Evolutionary conservation across 2,329 filamentous ascomycete species (phyloP), one percentile per base, ranked within the genome.

Genomic region (Penicillium sp.): DNA sequence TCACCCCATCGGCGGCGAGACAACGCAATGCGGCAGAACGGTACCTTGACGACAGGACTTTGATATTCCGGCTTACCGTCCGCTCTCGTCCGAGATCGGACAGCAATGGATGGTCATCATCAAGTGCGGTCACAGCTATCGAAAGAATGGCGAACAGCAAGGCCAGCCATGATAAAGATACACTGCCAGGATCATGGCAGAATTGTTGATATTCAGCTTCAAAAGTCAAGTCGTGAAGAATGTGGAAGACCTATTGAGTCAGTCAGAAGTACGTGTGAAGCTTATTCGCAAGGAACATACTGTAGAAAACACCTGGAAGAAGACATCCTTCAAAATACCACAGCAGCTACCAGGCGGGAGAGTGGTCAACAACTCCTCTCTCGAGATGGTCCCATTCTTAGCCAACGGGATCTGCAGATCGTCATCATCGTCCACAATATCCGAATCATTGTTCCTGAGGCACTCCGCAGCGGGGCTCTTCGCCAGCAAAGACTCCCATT

Each of bases 141-240:
- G 65, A 66, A n/a, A 76, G 61, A 24, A 75, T 68, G 4, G 69
- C 67, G 53, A 74, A 76, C 3, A 76, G 57, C 9, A 76, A 58
- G 14, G 70, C 72, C n/a, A 76, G 63, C 71, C 71, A 75, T 43
- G 72, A 66, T 2, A 67, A 66, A 5, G 71, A 67, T 5, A 73
- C 72, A 40, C 69, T 70, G 46, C 61, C 58, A 1, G 72, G 66
- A 34, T 71, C 66, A 53, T 72, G 66, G 32, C 66, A 67, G 48
- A 76, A 76, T 16, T 66, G 63, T 38, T 68, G 65, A 54, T 75
- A 76, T 50, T 75, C 71, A 13, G 65, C 66, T 34, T 74, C 67
- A 36, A 76, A 76, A 4, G 72, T 74, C 42, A 72, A 63, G 51
- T 76, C 73, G 47, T 76, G 74, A 9, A 76, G 67, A 42, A 76